These are phyloP conservation scores for Aquilaria malaccensis DNA, from an alignment of 345 rosid species.

Conservation along the genomic window DNA sequence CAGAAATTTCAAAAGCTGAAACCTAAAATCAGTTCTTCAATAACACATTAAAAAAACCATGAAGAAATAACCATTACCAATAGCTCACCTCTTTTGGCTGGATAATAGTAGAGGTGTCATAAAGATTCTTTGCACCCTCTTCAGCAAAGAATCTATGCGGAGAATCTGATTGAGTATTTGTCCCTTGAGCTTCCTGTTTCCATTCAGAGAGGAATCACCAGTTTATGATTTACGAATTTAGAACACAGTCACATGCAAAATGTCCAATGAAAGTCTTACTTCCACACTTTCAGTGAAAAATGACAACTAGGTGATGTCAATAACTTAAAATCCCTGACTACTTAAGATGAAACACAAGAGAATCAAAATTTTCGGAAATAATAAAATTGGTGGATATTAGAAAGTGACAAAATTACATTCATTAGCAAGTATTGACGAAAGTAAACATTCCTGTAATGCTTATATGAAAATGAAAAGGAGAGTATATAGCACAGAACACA, in stretches of 20 bases:
- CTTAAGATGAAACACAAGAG: too few relatives aligned
- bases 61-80: not conserved
- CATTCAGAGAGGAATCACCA: conserved; percentile 14
- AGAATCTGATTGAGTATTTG: conserved; percentile 29
- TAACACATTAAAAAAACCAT: too few relatives aligned
- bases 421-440: not conserved
- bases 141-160: conserved; percentile 32
- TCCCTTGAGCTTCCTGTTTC: conserved; percentile 26
- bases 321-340: too few relatives aligned
- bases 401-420: not conserved
- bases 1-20: too few relatives aligned
- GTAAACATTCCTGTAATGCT: not conserved
- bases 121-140: conserved; percentile 24
- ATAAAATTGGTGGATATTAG: not conserved
- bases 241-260: not conserved
- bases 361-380: too few relatives aligned
- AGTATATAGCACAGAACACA: not conserved
- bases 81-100: conserved; percentile 50
- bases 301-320: too few relatives aligned
- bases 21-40: too few relatives aligned
- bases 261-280: not conserved
- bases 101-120: conserved; percentile 18
- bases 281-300: not conserved
- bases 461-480: not conserved
- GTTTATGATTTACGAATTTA: not conserved